A percentile compares a stretch with the other conserved stretches of the same genome.
phyloP scores from a whole-genome alignment of 257 asterid genomes.

The Nicotiana obtusifolia region DNA sequence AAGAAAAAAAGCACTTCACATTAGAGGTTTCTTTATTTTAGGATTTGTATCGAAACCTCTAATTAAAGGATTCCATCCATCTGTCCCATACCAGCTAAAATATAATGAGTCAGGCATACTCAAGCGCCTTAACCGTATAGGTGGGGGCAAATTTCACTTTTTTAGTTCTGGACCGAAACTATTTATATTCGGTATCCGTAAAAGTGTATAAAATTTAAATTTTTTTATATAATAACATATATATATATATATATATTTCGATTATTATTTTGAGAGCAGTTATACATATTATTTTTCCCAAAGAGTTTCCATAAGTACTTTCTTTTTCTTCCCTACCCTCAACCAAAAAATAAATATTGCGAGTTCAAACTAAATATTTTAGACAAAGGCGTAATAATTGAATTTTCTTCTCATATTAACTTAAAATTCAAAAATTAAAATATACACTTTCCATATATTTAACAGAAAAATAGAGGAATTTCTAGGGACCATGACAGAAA shows the following conservation, averaged over 20 bases:
- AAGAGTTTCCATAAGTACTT: too few species aligned
- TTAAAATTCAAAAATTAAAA: not conserved
- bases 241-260: too few species aligned
- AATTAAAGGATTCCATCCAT: not conserved
- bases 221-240: too few species aligned
- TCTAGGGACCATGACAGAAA: not conserved
- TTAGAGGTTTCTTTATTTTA: not conserved
- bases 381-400: not conserved
- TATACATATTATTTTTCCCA: too few species aligned
- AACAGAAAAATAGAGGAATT: not conserved
- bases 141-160: too few species aligned
- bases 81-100: rapidly evolving
- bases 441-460: not conserved
- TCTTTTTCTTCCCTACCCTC: too few species aligned
- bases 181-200: too few species aligned
- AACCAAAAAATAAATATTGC: not conserved
- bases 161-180: too few species aligned
- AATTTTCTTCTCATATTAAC: not conserved
- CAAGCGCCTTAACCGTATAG: not conserved
- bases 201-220: too few species aligned
- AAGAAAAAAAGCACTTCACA: rapidly evolving
- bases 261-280: too few species aligned
- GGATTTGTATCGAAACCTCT: not conserved
- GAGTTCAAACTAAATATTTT: not conserved
- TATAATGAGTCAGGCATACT: not conserved